These are phyloP conservation scores for Trichoderma hamatum DNA, from an alignment of 2,329 filamentous ascomycete species.

Conservation along the genomic window DNA sequence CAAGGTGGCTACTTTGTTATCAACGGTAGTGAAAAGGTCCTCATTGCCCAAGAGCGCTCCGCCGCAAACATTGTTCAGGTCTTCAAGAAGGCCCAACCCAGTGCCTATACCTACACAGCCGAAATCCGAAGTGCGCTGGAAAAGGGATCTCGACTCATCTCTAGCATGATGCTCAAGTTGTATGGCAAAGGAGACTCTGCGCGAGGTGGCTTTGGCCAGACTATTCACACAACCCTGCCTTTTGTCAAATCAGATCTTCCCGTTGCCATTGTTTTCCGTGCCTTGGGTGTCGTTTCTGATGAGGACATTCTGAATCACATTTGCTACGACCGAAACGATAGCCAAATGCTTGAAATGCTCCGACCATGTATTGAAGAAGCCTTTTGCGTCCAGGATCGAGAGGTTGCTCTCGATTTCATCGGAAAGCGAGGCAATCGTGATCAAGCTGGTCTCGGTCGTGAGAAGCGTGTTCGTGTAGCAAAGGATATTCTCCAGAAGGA, in stretches of 20 bases:
- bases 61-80: conserved; percentile 99
- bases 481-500: conserved; percentile 97
- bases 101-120: conserved; percentile 87
- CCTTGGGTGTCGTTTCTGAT: conserved; percentile 92
- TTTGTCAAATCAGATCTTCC: conserved; percentile 94
- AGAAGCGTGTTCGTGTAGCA: conserved; percentile 89
- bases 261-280: conserved; percentile 93
- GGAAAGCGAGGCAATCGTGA: conserved; percentile 79
- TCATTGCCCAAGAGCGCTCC: conserved; percentile 96
- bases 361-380: conserved; percentile 97
- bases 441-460: conserved; percentile 67
- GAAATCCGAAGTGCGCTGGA: conserved; percentile 96
- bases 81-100: conserved; percentile 95
- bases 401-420: conserved; percentile 93
- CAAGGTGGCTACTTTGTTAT: conserved; percentile 99
- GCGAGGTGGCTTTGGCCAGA: conserved; percentile 76
- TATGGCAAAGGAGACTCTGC: conserved; percentile 84
- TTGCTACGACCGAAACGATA: conserved; percentile 93
- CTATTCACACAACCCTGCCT: conserved; percentile 86
- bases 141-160: conserved; percentile 93
- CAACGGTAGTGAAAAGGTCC: conserved; percentile 97
- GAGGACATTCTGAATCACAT: conserved; percentile 98
- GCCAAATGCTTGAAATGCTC: conserved; percentile 95
- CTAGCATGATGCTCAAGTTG: conserved; percentile 87
- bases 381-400: conserved; percentile 92